A percentile compares a stretch with the other conserved stretches of the same genome.
These are phyloP conservation scores for Ophiobolus disseminans DNA, from an alignment of 2,329 filamentous ascomycete genomes.

Conservation along the genomic window DNA sequence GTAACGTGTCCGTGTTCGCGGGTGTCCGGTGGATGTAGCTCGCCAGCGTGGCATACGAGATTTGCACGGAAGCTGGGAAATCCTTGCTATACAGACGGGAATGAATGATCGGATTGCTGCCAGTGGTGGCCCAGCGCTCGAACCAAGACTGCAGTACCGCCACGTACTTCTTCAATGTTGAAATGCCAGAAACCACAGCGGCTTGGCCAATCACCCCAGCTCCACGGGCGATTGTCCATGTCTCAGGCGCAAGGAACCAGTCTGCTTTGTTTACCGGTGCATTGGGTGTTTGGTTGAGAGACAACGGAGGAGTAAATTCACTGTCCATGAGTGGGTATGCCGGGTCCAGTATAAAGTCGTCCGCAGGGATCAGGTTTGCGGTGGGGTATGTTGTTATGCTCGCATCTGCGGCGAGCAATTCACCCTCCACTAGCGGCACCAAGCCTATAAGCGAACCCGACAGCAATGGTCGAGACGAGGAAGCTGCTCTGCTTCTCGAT, in stretches of 20 bases:
- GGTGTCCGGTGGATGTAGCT: constrained; percentile 17
- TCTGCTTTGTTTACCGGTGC: constrained; percentile 7
- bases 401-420: background rate
- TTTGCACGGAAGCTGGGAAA: constrained; percentile 35
- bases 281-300: constrained; percentile 4
- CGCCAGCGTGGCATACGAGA: constrained; percentile 35
- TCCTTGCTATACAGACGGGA: constrained; percentile 30
- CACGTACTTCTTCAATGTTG: constrained; percentile 8
- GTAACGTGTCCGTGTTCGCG: constrained; percentile 13
- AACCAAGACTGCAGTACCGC: constrained; percentile 31
- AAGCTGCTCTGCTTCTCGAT: constrained; percentile 5
- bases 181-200: constrained; percentile 8
- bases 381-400: background rate
- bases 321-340: background rate
- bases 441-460: background rate
- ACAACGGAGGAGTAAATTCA: background rate
- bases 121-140: constrained; percentile 32
- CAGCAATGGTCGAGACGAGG: background rate
- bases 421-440: background rate
- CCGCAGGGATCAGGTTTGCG: background rate
- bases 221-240: constrained; percentile 13
- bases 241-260: constrained; percentile 21
- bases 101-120: constrained; percentile 45
- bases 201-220: constrained; percentile 4
- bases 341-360: background rate